phyloP scores from a whole-genome alignment of 257 asterid genomes.

The Jasminum sambac region DNA sequence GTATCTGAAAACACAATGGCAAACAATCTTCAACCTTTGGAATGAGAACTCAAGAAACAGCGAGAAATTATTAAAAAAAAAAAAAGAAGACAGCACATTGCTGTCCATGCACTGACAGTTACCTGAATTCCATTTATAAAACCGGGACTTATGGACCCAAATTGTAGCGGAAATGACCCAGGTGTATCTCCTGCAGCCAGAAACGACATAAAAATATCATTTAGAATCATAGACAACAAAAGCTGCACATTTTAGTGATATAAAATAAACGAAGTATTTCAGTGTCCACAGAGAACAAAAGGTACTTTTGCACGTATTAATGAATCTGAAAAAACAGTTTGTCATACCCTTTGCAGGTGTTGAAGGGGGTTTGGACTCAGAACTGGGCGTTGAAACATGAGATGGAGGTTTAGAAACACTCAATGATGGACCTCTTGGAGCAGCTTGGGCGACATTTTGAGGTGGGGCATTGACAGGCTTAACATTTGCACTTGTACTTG shows the following conservation, averaged over 20 bases:
- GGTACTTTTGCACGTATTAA: background rate
- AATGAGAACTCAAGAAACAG: constrained; percentile 8
- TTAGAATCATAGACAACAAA: constrained; percentile 19
- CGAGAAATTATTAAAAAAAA: constrained; percentile 7
- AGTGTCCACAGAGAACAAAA: background rate
- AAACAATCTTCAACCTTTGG: constrained; percentile 21
- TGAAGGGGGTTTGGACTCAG: constrained; percentile 45
- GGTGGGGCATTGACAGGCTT: constrained; percentile 39
- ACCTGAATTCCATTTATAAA: constrained; percentile 85
- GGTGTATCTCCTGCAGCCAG: constrained; percentile 63
- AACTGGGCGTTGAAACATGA: constrained; percentile 33
- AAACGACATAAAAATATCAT: constrained; percentile 20
- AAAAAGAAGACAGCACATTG: constrained; percentile 3
- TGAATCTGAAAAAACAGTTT: constrained; percentile 14
- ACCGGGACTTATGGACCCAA: constrained; percentile 90
- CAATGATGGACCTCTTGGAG: constrained; percentile 51
- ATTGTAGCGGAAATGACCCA: constrained; percentile 70
- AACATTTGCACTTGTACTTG: constrained; percentile 32
- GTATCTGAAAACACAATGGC: constrained; percentile 51
- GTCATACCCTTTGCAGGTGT: constrained; percentile 64
- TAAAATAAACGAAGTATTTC: background rate
- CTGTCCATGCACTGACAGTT: constrained; percentile 18
- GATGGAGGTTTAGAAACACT: constrained; percentile 45
- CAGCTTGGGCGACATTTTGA: constrained; percentile 48
- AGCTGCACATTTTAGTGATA: background rate